Evolutionary conservation across 2,329 filamentous ascomycete genomes (phyloP).

Genomic region (Hirsutella thompsonii): DNA sequence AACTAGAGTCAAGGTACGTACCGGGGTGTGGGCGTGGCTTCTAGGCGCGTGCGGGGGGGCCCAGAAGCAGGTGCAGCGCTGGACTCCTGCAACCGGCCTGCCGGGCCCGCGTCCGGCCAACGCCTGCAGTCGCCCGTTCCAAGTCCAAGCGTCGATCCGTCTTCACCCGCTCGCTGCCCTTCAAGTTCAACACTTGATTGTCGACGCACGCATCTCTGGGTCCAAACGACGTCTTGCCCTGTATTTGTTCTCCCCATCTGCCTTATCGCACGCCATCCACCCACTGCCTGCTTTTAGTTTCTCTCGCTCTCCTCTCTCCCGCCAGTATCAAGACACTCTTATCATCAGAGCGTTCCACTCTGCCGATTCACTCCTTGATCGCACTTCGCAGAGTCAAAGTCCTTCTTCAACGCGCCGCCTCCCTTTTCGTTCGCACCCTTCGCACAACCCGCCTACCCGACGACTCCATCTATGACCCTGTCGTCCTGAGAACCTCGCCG

Average conservation of each 20-base stretch:
- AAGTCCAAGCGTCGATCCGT: slow-evolving; percentile 4
- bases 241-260: not conserved
- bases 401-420: not conserved
- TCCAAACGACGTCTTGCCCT: not conserved
- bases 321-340: too few species aligned
- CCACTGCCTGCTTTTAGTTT: not conserved
- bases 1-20: not conserved
- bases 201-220: not conserved
- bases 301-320: not conserved
- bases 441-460: not conserved
- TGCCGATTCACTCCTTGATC: too few species aligned
- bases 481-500: not conserved
- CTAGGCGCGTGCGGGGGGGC: not conserved
- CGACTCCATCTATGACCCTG: not conserved
- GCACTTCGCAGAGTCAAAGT: too few species aligned
- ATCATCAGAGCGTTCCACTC: too few species aligned
- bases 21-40: not conserved
- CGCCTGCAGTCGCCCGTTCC: not conserved
- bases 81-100: slow-evolving; percentile 4
- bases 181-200: not conserved
- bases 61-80: not conserved
- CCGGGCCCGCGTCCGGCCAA: slow-evolving; percentile 3
- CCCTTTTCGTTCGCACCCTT: not conserved
- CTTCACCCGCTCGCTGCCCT: slow-evolving; percentile 1
- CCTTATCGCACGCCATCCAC: not conserved